Conservation (phyloP, 768 basidiomycete genomes). For the Phlegmacium glaucopus region DNA sequence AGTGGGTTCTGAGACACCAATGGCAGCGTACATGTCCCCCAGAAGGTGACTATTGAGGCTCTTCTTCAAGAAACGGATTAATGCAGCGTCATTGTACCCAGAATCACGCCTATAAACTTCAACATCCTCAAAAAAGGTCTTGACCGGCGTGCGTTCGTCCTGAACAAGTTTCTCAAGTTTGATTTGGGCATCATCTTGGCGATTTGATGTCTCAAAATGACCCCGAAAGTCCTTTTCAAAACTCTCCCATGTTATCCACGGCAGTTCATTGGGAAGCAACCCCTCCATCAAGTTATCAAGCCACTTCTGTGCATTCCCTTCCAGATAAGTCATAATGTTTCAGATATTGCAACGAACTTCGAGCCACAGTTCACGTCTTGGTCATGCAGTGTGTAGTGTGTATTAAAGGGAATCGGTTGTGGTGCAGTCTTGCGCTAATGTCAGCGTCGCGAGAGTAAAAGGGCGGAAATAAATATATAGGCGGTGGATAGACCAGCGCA, state of each 20-base stretch:
- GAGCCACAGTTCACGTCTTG: too few relatives aligned
- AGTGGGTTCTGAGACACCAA: not conserved
- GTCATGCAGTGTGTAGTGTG: too few relatives aligned
- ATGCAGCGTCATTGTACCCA: conserved; percentile 2
- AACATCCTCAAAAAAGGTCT: conserved; percentile 3
- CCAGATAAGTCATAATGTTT: not conserved
- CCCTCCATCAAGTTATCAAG: not conserved
- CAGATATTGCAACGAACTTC: too few relatives aligned
- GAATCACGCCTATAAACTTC: conserved; percentile 2
- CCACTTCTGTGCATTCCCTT: not conserved
- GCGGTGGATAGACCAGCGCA: too few relatives aligned
- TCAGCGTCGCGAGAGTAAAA: too few relatives aligned
- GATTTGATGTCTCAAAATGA: not conserved
- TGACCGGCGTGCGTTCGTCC: not conserved
- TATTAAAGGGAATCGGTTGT: too few relatives aligned
- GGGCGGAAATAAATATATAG: too few relatives aligned
- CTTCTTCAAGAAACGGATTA: not conserved
- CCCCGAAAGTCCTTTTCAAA: conserved; percentile 1
- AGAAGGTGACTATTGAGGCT: not conserved
- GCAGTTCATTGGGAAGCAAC: not conserved
- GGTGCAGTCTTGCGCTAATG: too few relatives aligned
- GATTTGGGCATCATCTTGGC: conserved; percentile 1
- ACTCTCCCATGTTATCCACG: not conserved
- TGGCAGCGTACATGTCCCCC: not conserved
- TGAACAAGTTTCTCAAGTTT: not conserved